Evolutionary conservation across 2,329 filamentous ascomycete species (phyloP), one percentile per base, ranked within the genome.

Genomic region (Ophiocordyceps camponoti-leonardi): DNA sequence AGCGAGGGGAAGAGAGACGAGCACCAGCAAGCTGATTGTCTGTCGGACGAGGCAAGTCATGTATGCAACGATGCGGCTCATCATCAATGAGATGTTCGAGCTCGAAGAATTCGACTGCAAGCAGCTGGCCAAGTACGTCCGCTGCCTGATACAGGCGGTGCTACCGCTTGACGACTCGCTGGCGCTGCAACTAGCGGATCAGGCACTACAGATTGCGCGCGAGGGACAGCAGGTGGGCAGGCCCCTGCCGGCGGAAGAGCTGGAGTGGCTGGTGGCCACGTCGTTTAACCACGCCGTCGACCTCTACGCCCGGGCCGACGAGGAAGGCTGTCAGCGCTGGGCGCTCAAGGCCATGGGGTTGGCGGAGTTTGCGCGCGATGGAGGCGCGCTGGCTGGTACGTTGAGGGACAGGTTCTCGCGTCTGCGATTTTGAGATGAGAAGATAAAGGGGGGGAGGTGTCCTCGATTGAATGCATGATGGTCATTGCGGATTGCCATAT

Each of bases 191-290:
- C 67, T 86, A 4, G 62, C 86, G 8, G 71, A 78, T n/a, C 78
- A 86, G 54, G 74, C 77, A 1, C 67, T 69, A 2, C 58, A 58
- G 1, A 67, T 80, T 45, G 73, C 74, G 7, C 62, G 64, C 44
- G 66, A 72, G 51, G 62, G 70, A n/a, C 56, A 65, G 2, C 58
- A 68, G 49, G 74, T 76, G 56, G 45, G 39, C 20, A 57, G 64
- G 1, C 58, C 62, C 1, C 85, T 85, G 55, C 83, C 84, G 0
- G 53, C 64, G 0, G 69, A 73, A 4, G 85, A 92, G 55, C 62
- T 88, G 1, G 79, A 86, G 54, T 92, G 83, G 81, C 71, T 92
- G n/a, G 75, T 77, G 0, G 74, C 75, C 1, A 76, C 71, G 6
- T 65, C 74, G 0, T 86, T 83, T 59, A 88, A 88, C 52, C 77